Conservation (phyloP, 2,329 filamentous ascomycete genomes). For the Aspergillus aculeatus region DNA sequence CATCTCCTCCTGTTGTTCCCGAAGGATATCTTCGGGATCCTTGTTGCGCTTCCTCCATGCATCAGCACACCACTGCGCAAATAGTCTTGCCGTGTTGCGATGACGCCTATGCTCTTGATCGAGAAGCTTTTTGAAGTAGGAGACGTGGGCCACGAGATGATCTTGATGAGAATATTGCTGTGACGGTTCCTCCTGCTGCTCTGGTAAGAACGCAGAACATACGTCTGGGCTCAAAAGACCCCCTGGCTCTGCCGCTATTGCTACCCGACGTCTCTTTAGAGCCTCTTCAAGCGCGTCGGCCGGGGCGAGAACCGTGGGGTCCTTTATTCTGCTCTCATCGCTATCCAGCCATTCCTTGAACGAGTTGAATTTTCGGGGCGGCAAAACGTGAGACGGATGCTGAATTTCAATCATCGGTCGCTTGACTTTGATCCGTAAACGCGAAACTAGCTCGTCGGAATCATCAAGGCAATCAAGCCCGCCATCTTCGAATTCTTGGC, state of each 20-base stretch:
- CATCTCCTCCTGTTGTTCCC: constrained; percentile 69
- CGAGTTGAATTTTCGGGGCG: constrained; percentile 48
- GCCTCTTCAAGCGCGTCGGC: constrained; percentile 69
- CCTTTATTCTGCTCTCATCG: constrained; percentile 48
- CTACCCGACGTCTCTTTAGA: constrained; percentile 64
- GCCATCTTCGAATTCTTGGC: constrained; percentile 11
- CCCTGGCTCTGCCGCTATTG: constrained; percentile 70
- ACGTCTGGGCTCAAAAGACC: constrained; percentile 69
- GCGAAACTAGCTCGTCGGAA: constrained; percentile 29
- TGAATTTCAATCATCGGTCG: constrained; percentile 52
- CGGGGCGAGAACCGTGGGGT: constrained; percentile 51
- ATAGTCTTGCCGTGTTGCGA: constrained; percentile 69
- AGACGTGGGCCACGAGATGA: constrained; percentile 74
- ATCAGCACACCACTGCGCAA: constrained; percentile 59
- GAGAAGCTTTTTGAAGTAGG: constrained; percentile 79
- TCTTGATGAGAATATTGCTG: constrained; percentile 84
- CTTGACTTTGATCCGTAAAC: constrained; percentile 50
- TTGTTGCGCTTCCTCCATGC: constrained; percentile 45
- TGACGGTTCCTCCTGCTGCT: constrained; percentile 70
- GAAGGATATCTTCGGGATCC: constrained; percentile 70
- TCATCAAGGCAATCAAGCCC: constrained; percentile 22
- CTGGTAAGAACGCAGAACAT: constrained; percentile 71
- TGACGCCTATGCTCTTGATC: constrained; percentile 76
- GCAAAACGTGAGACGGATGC: constrained; percentile 52
- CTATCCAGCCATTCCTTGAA: constrained; percentile 65